These are phyloP conservation scores for Syzygium oleosum DNA, from an alignment of 345 rosid genomes.

Conservation along the genomic window DNA sequence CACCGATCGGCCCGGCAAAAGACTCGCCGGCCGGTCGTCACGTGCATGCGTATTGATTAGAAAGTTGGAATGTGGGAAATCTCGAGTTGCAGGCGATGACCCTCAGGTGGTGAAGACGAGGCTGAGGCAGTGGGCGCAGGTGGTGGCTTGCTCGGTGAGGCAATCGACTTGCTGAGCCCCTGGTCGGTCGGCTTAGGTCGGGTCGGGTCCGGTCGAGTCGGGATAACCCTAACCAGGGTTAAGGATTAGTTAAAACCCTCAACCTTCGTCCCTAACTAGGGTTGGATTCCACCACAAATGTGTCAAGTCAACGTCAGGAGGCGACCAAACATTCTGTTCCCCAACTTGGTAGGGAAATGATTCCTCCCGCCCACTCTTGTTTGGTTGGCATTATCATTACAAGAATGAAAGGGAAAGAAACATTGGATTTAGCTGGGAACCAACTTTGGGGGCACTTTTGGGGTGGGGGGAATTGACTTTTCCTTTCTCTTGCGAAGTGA, in stretches of 20 bases:
- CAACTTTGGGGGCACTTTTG: neutral
- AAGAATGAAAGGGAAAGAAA: neutral
- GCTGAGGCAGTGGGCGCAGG: constrained; percentile 90
- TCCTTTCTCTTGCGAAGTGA: too few species aligned
- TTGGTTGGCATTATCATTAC: neutral
- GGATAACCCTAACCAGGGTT: neutral
- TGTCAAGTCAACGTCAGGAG: neutral
- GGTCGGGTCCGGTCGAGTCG: neutral
- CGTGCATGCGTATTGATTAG: neutral
- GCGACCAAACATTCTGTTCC: neutral
- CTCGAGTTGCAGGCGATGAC: constrained; percentile 43
- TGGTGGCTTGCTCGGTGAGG: constrained; percentile 86
- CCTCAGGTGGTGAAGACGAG: constrained; percentile 80
- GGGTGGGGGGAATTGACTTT: neutral
- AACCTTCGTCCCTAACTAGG: neutral
- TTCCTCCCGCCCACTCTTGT: neutral
- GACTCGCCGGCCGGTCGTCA: neutral
- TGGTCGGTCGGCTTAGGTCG: too few species aligned
- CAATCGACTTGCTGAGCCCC: constrained; percentile 29
- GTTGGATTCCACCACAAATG: neutral
- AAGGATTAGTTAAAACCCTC: neutral
- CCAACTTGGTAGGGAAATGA: neutral
- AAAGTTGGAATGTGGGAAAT: neutral
- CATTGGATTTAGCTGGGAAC: neutral
- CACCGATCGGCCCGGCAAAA: neutral